These are phyloP conservation scores for Dalbergia cultrata DNA, from an alignment of 306 rosid genomes.

Conservation along the genomic window DNA sequence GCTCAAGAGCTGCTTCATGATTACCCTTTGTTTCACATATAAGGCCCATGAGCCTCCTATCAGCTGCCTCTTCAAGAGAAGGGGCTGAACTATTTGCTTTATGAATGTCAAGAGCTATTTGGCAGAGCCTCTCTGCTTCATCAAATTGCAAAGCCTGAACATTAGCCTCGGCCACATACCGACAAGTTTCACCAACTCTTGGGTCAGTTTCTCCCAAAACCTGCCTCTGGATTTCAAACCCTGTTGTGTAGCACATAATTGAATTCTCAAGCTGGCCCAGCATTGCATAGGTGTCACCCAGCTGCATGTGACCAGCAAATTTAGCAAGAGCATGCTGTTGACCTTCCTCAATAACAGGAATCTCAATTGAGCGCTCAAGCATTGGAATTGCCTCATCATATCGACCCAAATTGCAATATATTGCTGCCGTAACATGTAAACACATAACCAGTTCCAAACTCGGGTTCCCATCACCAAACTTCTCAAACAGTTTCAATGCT, in stretches of 20 bases:
- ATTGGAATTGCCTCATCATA: slow-evolving; percentile 85
- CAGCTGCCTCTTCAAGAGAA: slow-evolving; percentile 93
- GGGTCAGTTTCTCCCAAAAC: slow-evolving; percentile 88
- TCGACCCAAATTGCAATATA: slow-evolving; percentile 86
- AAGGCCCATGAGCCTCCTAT: slow-evolving; percentile 98
- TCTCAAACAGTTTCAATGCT: slow-evolving; percentile 77
- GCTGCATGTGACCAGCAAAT: slow-evolving; percentile 98
- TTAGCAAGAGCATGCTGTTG: slow-evolving; percentile 93
- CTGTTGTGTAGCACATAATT: slow-evolving; percentile 69
- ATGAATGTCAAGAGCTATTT: slow-evolving; percentile 90
- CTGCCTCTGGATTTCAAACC: slow-evolving; percentile 86
- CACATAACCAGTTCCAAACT: slow-evolving; percentile 90
- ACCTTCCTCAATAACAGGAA: slow-evolving; percentile 75
- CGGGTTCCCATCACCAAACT: slow-evolving; percentile 65
- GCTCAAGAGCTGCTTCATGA: slow-evolving; percentile 95
- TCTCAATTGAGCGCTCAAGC: slow-evolving; percentile 79
- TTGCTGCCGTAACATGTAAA: slow-evolving; percentile 84
- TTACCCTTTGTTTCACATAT: slow-evolving; percentile 91
- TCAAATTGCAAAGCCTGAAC: slow-evolving; percentile 93
- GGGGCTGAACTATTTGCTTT: slow-evolving; percentile 72
- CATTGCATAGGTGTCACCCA: slow-evolving; percentile 98
- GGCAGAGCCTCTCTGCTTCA: slow-evolving; percentile 87
- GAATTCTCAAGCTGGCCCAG: slow-evolving; percentile 95
- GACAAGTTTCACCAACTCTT: slow-evolving; percentile 92
- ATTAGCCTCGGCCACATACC: slow-evolving; percentile 96